Base-by-base conservation (phyloP, 2,329 filamentous ascomycete species). In the Alternaria consortialis region DNA sequence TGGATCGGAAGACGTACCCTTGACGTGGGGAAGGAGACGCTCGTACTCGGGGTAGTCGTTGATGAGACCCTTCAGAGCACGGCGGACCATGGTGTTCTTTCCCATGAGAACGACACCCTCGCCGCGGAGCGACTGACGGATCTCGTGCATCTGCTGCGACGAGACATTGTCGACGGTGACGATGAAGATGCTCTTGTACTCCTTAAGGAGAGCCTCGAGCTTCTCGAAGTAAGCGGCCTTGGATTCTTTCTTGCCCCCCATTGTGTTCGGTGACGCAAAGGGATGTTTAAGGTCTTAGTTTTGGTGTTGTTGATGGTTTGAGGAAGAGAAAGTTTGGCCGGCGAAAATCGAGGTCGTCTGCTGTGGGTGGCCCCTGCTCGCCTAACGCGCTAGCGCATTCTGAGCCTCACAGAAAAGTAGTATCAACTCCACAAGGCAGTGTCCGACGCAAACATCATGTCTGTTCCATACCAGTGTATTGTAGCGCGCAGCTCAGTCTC, bases 71-170 rank as follows among this genome's bases (percentile, higher is more conserved):
- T 94, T 97, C 81, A 99, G 88, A 77, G 95, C 96, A 87, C 95
- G 94, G 83, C 95, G 95, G 81, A 95, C 94, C 95, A 99, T 99
- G 84, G 95, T 99, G 90, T 99, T 99, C 85, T 79, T 98, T 82
- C 94, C 95, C 95, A 98, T 98, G 85, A 99, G 88, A 77, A 99
- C 94, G 76, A 98, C 91, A 84, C 89, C 94, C 84, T 97, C 85
- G 68, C 90, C 91, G 82, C 95, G 94, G 83, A 99, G 91, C 79
- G 92, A 85, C 79, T 90, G 85, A 83, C 95, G 92, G 84, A 99
- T 98, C 90, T 99, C 95, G 92, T 99, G 95, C 96, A 99, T 99
- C 90, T 99, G 96, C 90, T 99, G 95, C 76, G 95, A 99, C 84
- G 91, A 93, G 90, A 99, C 95, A 99, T 98, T 99, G 93, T 98